Conservation (phyloP, 2,329 filamentous ascomycete species). For the Neurospora crassa region DNA sequence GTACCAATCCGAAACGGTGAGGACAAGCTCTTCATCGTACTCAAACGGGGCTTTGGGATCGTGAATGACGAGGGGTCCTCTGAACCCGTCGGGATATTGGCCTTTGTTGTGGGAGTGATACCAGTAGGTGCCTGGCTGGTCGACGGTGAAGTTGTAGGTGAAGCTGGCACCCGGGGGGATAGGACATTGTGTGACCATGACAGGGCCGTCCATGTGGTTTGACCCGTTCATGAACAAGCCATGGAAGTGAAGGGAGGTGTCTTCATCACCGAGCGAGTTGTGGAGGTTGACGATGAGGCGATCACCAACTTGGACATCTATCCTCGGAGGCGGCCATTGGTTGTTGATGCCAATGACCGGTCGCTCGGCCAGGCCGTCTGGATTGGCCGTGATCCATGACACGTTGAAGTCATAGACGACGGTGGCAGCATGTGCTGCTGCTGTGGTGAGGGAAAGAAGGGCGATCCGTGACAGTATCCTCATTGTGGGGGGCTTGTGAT, state of each 20-base stretch:
- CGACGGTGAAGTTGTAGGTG: conserved; percentile 58
- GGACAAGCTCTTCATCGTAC: conserved; percentile 52
- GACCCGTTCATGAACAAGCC: conserved; percentile 61
- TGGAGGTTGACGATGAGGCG: conserved; percentile 46
- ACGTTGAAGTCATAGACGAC: conserved; percentile 58
- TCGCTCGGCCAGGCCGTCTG: conserved; percentile 55
- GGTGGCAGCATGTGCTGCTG: conserved; percentile 25
- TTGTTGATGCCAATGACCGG: conserved; percentile 70
- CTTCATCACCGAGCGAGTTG: conserved; percentile 53
- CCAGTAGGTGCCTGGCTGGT: conserved; percentile 69
- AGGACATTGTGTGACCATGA: conserved; percentile 55
- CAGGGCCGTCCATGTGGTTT: conserved; percentile 61
- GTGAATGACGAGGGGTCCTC: conserved; percentile 54
- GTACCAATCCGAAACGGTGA: conserved; percentile 65
- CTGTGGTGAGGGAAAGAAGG: conserved; percentile 6
- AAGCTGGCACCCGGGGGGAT: conserved; percentile 56
- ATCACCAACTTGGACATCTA: conserved; percentile 55
- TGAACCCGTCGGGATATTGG: conserved; percentile 62
- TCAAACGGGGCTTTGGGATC: conserved; percentile 51
- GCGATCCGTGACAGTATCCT: neutral
- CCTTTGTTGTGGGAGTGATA: conserved; percentile 62
- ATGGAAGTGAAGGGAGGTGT: conserved; percentile 60
- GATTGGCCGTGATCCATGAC: conserved; percentile 62
- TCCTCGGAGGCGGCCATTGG: conserved; percentile 61
- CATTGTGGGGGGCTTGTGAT: neutral